Evolutionary conservation across 371 early-diverging fungal genomes (phyloP), one percentile per base, ranked within the genome.

Genomic region (Entomophthora muscae): DNA sequence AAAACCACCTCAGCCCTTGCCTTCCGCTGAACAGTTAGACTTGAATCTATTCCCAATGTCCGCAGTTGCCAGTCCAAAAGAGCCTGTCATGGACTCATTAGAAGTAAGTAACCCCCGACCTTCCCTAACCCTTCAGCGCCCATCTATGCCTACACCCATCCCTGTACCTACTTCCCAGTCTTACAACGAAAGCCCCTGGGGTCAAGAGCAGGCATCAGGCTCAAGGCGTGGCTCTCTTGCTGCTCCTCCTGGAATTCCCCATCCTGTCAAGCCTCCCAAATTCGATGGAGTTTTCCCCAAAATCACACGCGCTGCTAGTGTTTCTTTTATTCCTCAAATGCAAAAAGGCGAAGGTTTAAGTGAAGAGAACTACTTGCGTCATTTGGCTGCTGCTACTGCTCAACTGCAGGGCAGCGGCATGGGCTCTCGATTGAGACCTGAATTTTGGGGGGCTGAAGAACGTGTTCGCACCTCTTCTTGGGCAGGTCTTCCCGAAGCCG

Each of bases 211-310:
- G 42, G 10, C 42, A 10, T 42, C 42, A 42, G 17, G 17, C 17
- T 53, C 62, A 10, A 42, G 62, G 21, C 62, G 53, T 62, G 17
- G 28, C 27, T 62, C 62, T 2, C 29, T 62, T 26, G 62, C 62
- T 29, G 62, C 62, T 13, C 62, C 62, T 12, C 62, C 62, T 17
- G 62, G 62, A 12, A 21, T 62, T 27, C 21, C 62, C 13, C 17
- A 29, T 17, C 62, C 62, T 52, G 17, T n/a, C 23, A 62, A 52
- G 21, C 24, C 53, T 27, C 55, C 55, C 13, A 21, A 23, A 21
- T 7, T 23, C 21, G 23, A 21, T 26, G 23, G 27, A 54, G 55
- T 21, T 26, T 13, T 27, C 22, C 27, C 27, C 21, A 62, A 51
- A 3, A 24, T 62, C 42, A 62, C 51, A 1, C 12, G 62, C 7